Evolutionary conservation across 805 yeast genomes (phyloP), one percentile per base, ranked within the genome.

Genomic region (Starmera dryadoides): DNA sequence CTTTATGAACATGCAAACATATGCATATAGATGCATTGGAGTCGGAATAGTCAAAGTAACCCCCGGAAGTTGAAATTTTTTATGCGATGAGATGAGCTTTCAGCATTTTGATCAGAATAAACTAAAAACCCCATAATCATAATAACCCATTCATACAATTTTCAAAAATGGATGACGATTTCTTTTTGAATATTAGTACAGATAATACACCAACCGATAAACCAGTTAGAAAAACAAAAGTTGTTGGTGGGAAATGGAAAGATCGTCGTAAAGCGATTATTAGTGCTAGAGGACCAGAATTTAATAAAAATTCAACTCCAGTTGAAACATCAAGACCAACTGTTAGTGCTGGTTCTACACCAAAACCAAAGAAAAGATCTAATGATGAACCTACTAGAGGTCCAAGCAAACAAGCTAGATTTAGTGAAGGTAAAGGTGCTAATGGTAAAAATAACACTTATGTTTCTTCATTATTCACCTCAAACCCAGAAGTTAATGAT

Each of bases 381-480:
- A 26, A 35, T 0, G 17, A 23, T 16, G 45, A 41, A 9, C 42
- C 38, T n/a, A 42, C 33, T 6, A 19, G 30, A 2, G 67, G 47
- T 10, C 56, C 59, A 4, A 44, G 56, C 8, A 67, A 66, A 44
- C 60, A 59, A 43, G 59, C 60, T n/a, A 61, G 65, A 44, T 65
- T 66, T 44, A 46, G 66, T 4, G 80, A 75, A 53, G 59, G 70
- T 8, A 63, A 68, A 38, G 81, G 81, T 6, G 73, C 43, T 15
- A 39, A 78, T 6, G 81, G 81, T 4, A 69, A 66, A 42, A 67
- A 73, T 45, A 72, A 74, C 46, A 78, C 91, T 8, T 79, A 80
- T 49, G 87, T 91, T 3, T 86, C 97, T 0, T 91, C 97, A 1
- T 64, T 91, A 38, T 91, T 91, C 68, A 74, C 89, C 0, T 75